phyloP scores from a whole-genome alignment of 140 eudicot species.

The Cichorium intybus region DNA sequence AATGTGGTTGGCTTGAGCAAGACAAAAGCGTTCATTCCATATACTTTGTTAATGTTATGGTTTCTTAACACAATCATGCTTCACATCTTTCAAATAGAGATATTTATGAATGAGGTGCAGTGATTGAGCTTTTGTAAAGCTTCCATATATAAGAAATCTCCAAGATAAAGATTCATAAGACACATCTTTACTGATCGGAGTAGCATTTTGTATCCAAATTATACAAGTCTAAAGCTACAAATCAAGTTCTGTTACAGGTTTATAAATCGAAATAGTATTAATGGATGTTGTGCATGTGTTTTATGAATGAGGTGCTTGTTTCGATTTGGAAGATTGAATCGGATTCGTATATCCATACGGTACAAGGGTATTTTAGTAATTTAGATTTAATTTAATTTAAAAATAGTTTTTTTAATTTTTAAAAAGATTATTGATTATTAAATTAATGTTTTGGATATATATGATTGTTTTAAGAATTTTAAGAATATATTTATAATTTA shows the following conservation, averaged over 20 bases:
- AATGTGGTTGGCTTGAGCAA: slow-evolving; percentile 7
- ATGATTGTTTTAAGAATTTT: too few relatives aligned
- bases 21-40: not conserved
- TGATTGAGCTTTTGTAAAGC: not conserved
- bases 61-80: slow-evolving; percentile 1
- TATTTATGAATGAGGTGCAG: not conserved
- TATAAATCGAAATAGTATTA: not conserved
- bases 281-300: not conserved
- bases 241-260: too few relatives aligned
- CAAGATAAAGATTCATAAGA: not conserved
- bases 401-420: too few relatives aligned
- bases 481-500: too few relatives aligned
- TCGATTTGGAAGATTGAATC: too few relatives aligned
- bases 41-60: not conserved
- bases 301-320: slow-evolving; percentile 42
- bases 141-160: not conserved
- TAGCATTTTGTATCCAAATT: too few relatives aligned
- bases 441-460: too few relatives aligned
- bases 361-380: too few relatives aligned
- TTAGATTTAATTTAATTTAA: too few relatives aligned
- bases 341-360: too few relatives aligned
- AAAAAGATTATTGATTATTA: too few relatives aligned
- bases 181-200: not conserved
- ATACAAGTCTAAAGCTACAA: too few relatives aligned
- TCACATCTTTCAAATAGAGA: not conserved